Percentiles rank a stretch among this genome's conserved stretches.
phyloP scores from a whole-genome alignment of 2,329 filamentous ascomycete genomes.

The Aspergillus quadrilineatus region DNA sequence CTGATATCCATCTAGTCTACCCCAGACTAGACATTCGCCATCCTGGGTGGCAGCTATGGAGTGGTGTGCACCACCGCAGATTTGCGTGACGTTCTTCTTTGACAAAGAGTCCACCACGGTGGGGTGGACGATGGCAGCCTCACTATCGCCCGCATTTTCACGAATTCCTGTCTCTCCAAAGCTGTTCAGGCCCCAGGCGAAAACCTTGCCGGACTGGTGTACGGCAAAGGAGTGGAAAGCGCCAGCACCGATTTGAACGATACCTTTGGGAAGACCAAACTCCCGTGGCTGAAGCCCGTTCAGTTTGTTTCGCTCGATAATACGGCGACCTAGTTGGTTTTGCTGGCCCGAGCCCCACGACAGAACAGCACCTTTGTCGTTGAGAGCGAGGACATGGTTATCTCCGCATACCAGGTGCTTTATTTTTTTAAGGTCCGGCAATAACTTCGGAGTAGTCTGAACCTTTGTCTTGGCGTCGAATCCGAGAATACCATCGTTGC shows the following conservation, averaged over 20 bases:
- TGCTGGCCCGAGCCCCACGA: conserved; percentile 75
- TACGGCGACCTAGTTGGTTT: conserved; percentile 64
- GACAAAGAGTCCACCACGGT: conserved; percentile 15
- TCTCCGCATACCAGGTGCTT: conserved; percentile 63
- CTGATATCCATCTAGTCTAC: conserved; percentile 24
- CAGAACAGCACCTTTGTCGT: conserved; percentile 63
- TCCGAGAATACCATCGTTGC: conserved; percentile 56
- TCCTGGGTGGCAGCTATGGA: conserved; percentile 20
- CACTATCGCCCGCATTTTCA: conserved; percentile 60
- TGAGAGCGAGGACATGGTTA: conserved; percentile 70
- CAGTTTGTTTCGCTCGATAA: conserved; percentile 42
- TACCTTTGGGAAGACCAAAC: conserved; percentile 52
- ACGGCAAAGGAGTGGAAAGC: conserved; percentile 50
- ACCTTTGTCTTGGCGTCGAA: conserved; percentile 38
- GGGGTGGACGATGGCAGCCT: conserved; percentile 17
- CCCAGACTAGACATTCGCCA: conserved; percentile 23
- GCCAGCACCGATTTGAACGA: conserved; percentile 42
- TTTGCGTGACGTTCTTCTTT: conserved; percentile 1
- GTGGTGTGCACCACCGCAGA: conserved; percentile 24
- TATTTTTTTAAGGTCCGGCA: conserved; percentile 63
- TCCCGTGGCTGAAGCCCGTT: conserved; percentile 52
- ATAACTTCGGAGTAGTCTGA: conserved; percentile 42
- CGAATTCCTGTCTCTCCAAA: conserved; percentile 70
- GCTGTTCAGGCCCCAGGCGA: conserved; percentile 78
- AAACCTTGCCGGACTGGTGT: conserved; percentile 45